Conservation (phyloP, 306 rosid genomes). For the Dalbergia oliveri region DNA sequence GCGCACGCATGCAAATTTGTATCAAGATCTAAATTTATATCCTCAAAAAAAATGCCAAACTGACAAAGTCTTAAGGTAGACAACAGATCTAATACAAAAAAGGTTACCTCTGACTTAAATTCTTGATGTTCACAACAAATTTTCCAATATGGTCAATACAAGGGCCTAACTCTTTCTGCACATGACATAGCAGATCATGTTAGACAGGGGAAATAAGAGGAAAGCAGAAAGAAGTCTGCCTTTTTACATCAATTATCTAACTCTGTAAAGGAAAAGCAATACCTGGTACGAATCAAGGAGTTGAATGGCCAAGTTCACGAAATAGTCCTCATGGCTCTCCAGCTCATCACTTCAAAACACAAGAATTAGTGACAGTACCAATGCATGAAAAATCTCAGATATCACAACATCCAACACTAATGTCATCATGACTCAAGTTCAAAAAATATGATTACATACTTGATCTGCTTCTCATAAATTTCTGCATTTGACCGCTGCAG, state of each 20-base stretch:
- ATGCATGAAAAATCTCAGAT: slow-evolving; percentile 23
- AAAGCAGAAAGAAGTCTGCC: slow-evolving; percentile 13
- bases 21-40: not conserved
- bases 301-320: slow-evolving; percentile 73
- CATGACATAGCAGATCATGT: slow-evolving; percentile 39
- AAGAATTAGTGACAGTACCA: slow-evolving; percentile 43
- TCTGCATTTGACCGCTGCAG: slow-evolving; percentile 76
- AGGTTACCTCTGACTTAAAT: slow-evolving; percentile 72
- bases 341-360: slow-evolving; percentile 77
- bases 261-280: slow-evolving; percentile 34
- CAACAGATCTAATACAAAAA: slow-evolving; percentile 37
- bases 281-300: slow-evolving; percentile 93
- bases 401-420: slow-evolving; percentile 4
- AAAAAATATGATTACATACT: slow-evolving; percentile 63
- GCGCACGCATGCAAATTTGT: not conserved
- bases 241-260: slow-evolving; percentile 34
- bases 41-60: slow-evolving; percentile 20
- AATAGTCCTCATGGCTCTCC: slow-evolving; percentile 88
- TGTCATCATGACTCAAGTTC: slow-evolving; percentile 38
- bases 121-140: slow-evolving; percentile 83
- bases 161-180: slow-evolving; percentile 94
- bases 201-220: not conserved
- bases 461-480: slow-evolving; percentile 75
- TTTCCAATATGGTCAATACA: slow-evolving; percentile 69
- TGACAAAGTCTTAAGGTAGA: slow-evolving; percentile 23